Base-by-base conservation (phyloP, 106 monocot genomes). In the Narthecium ossifragum region DNA sequence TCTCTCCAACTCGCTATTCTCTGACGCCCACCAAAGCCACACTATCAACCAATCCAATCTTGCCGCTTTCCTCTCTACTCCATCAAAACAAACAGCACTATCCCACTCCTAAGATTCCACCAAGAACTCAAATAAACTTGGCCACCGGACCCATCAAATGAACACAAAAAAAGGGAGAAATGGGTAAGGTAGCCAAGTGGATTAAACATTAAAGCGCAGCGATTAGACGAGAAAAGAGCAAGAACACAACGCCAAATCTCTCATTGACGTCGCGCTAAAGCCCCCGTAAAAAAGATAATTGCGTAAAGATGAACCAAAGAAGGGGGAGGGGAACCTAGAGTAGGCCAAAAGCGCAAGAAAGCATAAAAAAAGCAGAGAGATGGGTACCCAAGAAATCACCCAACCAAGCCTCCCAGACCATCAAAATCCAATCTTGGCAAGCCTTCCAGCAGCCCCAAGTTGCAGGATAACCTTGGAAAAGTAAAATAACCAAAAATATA, bases 11-110 rank as follows among this genome's bases (percentile, higher is more conserved):
- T n/a, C n/a, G n/a, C n/a, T n/a, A n/a, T 60, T 38, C 53, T 60
- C n/a, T 47, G 2, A 30, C n/a, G 48, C 46, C 47, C 43, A 62
- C 43, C 29, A 1, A 14, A 56, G n/a, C 25, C 58, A 15, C 31
- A n/a, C 47, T 33, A 17, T 60, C 60, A 45, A 46, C 26, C 46
- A 53, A 53, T 50, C 59, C 14, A 48, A 62, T 5, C 59, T 49
- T 2, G 18, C 46, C 12, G 18, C 43, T 17, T 48, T 14, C 18
- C 47, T 18, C 32, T 32, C 55, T 29, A 53, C 10, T 15, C 26
- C 29, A 27, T 27, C 28, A 53, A 12, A 26, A 43, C 11, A 27
- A 53, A 62, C 26, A 20, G 21, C 15, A 47, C 47, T 8, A 9
- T 20, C 29, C 45, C 28, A 14, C 52, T 25, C 26, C 41, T 15